These are phyloP conservation scores for Petrea volubilis DNA, from an alignment of 257 asterid genomes.

Conservation along the genomic window DNA sequence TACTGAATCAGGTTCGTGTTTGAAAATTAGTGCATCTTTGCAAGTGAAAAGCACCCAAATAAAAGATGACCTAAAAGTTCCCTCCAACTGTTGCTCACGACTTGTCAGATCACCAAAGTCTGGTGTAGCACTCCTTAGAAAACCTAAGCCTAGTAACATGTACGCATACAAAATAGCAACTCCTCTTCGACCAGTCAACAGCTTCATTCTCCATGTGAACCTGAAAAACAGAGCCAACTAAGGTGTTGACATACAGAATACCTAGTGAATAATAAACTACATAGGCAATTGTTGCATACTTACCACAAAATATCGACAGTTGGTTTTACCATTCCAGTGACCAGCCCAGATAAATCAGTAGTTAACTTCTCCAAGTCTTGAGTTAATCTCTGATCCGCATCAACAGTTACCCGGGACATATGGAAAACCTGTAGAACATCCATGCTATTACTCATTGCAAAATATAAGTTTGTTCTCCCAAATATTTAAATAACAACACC, in stretches of 20 bases:
- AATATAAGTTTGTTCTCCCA: slow-evolving; percentile 9
- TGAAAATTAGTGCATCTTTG: slow-evolving; percentile 17
- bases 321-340: slow-evolving; percentile 99
- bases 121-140: slow-evolving; percentile 88
- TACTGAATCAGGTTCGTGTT: slow-evolving; percentile 12
- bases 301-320: slow-evolving; percentile 96
- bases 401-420: slow-evolving; percentile 66
- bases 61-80: slow-evolving; percentile 81
- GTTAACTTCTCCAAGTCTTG: slow-evolving; percentile 98
- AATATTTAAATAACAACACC: slow-evolving; percentile 18
- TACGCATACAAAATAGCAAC: slow-evolving; percentile 88
- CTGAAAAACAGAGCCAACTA: slow-evolving; percentile 48
- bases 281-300: slow-evolving; percentile 26
- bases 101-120: slow-evolving; percentile 91
- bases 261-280: slow-evolving; percentile 8
- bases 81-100: slow-evolving; percentile 92
- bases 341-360: slow-evolving; percentile 89
- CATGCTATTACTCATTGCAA: slow-evolving; percentile 12
- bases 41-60: slow-evolving; percentile 21
- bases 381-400: slow-evolving; percentile 97
- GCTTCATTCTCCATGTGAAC: slow-evolving; percentile 99
- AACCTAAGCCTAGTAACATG: slow-evolving; percentile 96
- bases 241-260: slow-evolving; percentile 11
- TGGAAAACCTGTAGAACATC: slow-evolving; percentile 64
- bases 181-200: slow-evolving; percentile 93